Base-by-base conservation (phyloP, 495 filamentous ascomycete genomes). In the Penicillium canariense region DNA sequence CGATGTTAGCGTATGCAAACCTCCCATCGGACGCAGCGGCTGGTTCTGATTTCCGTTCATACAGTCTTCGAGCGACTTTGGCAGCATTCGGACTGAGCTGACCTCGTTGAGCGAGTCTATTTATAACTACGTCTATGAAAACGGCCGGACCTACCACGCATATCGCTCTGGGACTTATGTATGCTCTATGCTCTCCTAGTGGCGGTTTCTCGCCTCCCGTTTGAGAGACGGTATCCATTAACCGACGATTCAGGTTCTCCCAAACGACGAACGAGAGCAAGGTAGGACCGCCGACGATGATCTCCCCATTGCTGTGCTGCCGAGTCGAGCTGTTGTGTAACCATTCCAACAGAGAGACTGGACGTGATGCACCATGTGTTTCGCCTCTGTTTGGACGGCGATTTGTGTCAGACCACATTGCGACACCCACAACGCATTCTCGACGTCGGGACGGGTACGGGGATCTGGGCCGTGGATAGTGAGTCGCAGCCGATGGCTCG, bases 381-480 rank as follows among this genome's bases (percentile, higher is more conserved):
- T 39, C 56, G 60, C 1, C 52, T 63, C n/a, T 36, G 25, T 15
- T 45, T 59, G 1, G 32, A 56, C 34, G 60, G 56, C 11, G 45
- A 56, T 17, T 20, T 63, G 6, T 59, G 52, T 32, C 28, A 42
- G 23, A 63, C 60, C 2, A 22, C 51, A 11, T 40, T 63, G 3
- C 55, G 69, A n/a, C 48, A 74, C 12, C 75, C 73, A 5, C 69
- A 75, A 28, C 70, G 60, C 18, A 72, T 79, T 9, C 61, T 80
- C 9, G 77, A 81, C 50, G 50, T 80, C n/a, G 77, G 77, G 7
- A 65, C 64, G 14, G 64, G 64, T 9, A 84, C 82, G 5, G 82
- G 83, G 6, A 70, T 80, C 3, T 84, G 81, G 80, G 70, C 77
- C 12, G 78, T 82, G 18, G 75, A 79, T 20, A 27, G 60, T 60